phyloP scores from a whole-genome alignment of 306 rosid genomes.

The Trichosanthes truncata region DNA sequence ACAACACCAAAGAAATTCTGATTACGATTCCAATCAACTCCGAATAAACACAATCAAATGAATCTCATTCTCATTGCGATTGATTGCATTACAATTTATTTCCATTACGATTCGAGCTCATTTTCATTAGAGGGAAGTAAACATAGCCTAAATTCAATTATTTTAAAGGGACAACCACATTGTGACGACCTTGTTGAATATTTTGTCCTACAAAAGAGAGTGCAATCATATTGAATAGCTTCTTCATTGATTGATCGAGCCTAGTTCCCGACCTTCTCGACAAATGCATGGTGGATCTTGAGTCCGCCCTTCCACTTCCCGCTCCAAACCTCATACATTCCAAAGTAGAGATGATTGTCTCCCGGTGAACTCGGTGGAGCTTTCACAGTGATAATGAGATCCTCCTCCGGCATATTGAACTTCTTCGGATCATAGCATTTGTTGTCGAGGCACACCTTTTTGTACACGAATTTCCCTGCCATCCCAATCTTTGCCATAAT shows the following conservation, averaged over 20 bases:
- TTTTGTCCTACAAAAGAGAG: too few species aligned
- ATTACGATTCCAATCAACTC: too few species aligned
- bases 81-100: too few species aligned
- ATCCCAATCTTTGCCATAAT: constrained; percentile 74
- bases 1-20: too few species aligned
- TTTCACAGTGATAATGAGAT: not conserved
- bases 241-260: not conserved
- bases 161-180: too few species aligned
- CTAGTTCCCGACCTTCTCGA: not conserved
- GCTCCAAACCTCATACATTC: constrained; percentile 88
- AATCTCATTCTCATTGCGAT: too few species aligned
- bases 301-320: constrained; percentile 88
- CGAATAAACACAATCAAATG: too few species aligned
- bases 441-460: not conserved
- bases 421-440: not conserved
- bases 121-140: too few species aligned
- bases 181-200: too few species aligned
- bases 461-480: constrained; percentile 20
- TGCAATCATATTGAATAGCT: not conserved
- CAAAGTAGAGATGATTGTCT: constrained; percentile 32
- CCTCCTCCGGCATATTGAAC: not conserved
- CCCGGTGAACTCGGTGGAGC: fast-evolving
- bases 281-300: constrained; percentile 26
- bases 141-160: too few species aligned
- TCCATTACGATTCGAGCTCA: too few species aligned